phyloP scores from a whole-genome alignment of 1,139 yeast species.

The Protomyces macrosporus region DNA sequence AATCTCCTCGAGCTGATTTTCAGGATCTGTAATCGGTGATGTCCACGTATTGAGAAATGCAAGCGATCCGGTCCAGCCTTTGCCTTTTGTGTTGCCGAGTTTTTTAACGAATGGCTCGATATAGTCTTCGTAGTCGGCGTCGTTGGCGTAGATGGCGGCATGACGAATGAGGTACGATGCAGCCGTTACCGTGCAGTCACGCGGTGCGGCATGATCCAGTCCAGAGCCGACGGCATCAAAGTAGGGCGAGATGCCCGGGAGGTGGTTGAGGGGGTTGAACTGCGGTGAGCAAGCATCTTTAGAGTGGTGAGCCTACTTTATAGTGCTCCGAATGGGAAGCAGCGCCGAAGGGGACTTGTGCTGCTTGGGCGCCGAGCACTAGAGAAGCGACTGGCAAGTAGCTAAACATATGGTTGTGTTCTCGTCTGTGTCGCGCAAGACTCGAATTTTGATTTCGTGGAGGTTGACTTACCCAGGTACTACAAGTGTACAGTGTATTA shows the following conservation, averaged over 20 bases:
- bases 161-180: conserved; percentile 22
- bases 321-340: conserved; percentile 16
- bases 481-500: no score
- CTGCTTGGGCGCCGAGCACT: not conserved
- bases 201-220: conserved; percentile 11
- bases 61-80: conserved; percentile 5
- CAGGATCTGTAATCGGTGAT: conserved; percentile 12
- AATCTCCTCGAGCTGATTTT: conserved; percentile 10
- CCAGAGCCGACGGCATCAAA: conserved; percentile 24
- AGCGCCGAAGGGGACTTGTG: conserved; percentile 9
- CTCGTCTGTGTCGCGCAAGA: no score
- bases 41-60: conserved; percentile 16
- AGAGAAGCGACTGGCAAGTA: not conserved
- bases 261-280: conserved; percentile 17
- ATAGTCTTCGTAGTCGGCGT: conserved; percentile 19
- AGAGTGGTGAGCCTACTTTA: not conserved
- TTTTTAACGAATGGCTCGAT: conserved; percentile 15
- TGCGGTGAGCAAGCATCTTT: not conserved
- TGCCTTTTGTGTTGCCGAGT: conserved; percentile 7
- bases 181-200: conserved; percentile 19
- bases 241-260: conserved; percentile 22
- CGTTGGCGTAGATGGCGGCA: conserved; percentile 24
- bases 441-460: no score
- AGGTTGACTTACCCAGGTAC: no score
- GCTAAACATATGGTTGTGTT: not conserved